phyloP scores from a whole-genome alignment of 2,329 filamentous ascomycete species.

The Alternaria sp. region DNA sequence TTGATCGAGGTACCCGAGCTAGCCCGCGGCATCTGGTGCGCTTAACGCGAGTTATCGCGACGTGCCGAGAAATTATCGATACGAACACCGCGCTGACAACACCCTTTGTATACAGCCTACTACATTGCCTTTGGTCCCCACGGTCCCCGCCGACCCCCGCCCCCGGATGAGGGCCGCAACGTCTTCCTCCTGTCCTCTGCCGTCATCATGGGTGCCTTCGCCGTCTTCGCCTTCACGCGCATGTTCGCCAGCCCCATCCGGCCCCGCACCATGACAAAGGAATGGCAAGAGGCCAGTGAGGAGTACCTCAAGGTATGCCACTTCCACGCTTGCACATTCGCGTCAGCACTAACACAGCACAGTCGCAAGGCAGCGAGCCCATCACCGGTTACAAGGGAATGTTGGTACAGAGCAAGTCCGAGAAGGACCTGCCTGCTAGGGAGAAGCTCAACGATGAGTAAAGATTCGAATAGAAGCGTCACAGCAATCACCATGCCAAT shows the following conservation, averaged over 20 bases:
- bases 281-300: slow-evolving; percentile 95
- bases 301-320: slow-evolving; percentile 85
- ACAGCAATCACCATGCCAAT: slow-evolving; percentile 37
- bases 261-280: slow-evolving; percentile 91
- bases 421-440: slow-evolving; percentile 34
- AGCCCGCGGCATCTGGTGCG: slow-evolving; percentile 22
- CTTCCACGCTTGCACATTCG: background rate
- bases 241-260: slow-evolving; percentile 67
- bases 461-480: slow-evolving; percentile 26
- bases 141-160: slow-evolving; percentile 82
- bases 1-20: slow-evolving; percentile 29
- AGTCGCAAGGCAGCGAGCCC: slow-evolving; percentile 48
- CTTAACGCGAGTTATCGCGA: slow-evolving; percentile 17
- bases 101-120: slow-evolving; percentile 73
- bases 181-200: slow-evolving; percentile 75
- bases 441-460: slow-evolving; percentile 44
- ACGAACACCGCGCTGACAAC: slow-evolving; percentile 29
- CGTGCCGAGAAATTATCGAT: slow-evolving; percentile 13
- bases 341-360: slow-evolving; percentile 24
- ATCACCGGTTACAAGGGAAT: slow-evolving; percentile 51
- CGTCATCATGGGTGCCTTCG: slow-evolving; percentile 71
- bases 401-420: slow-evolving; percentile 49
- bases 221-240: slow-evolving; percentile 76
- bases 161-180: slow-evolving; percentile 84
- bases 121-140: slow-evolving; percentile 98